Evolutionary conservation across 768 basidiomycete species (phyloP).

Genomic region (Lyophyllum atratum): DNA sequence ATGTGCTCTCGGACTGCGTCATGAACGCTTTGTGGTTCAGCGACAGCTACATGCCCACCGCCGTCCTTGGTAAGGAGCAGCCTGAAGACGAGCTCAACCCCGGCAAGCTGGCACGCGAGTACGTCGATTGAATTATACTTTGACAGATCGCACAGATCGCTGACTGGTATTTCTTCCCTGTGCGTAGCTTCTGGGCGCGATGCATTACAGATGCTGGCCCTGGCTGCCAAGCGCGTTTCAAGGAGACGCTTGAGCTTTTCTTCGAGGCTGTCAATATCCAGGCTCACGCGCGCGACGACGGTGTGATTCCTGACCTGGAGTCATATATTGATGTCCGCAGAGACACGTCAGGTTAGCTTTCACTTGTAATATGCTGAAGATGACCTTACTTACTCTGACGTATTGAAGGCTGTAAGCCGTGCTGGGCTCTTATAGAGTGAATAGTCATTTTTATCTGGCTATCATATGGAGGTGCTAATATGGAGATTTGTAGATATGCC

Average conservation of each 20-base stretch:
- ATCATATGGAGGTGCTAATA: not conserved
- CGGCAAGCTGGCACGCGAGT: slow-evolving; percentile 72
- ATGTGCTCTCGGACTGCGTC: slow-evolving; percentile 60
- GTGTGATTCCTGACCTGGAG: slow-evolving; percentile 65
- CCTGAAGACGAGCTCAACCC: slow-evolving; percentile 49
- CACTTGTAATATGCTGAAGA: not conserved
- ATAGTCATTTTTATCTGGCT: slow-evolving; percentile 14
- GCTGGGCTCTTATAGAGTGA: slow-evolving; percentile 76
- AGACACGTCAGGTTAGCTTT: slow-evolving; percentile 62
- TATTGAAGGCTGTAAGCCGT: slow-evolving; percentile 61
- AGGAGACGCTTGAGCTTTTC: slow-evolving; percentile 66
- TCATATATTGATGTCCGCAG: slow-evolving; percentile 72
- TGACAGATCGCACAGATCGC: not conserved
- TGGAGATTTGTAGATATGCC: slow-evolving; percentile 1
- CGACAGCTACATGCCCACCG: slow-evolving; percentile 50
- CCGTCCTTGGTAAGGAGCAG: slow-evolving; percentile 37
- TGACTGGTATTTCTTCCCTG: slow-evolving; percentile 8
- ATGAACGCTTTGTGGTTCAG: slow-evolving; percentile 71
- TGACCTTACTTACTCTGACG: not conserved
- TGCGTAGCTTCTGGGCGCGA: slow-evolving; percentile 65
- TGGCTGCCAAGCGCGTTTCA: slow-evolving; percentile 68
- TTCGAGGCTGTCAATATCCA: slow-evolving; percentile 70
- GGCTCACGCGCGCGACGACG: slow-evolving; percentile 55
- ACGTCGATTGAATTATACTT: slow-evolving; percentile 22
- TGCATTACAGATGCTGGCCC: slow-evolving; percentile 56